Percentiles rank a stretch among this genome's conserved stretches.
Evolutionary conservation across 768 basidiomycete genomes (phyloP).

Genomic region (Udeniomyces megalosporus): DNA sequence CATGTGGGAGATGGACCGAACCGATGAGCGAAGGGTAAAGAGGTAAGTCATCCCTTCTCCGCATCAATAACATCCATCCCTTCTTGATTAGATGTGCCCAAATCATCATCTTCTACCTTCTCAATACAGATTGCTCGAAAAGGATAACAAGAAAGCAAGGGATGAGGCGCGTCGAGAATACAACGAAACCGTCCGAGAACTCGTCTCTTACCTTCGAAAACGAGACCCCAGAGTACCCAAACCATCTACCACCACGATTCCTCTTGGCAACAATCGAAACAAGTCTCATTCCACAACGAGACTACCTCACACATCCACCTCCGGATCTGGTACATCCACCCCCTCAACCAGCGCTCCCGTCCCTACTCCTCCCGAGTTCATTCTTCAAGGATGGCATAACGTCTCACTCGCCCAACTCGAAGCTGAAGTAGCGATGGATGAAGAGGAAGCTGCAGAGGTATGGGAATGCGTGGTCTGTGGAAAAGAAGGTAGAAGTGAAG

Average conservation of each 20-base stretch:
- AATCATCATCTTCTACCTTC: background rate
- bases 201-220: slow-evolving; percentile 12
- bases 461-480: slow-evolving; percentile 81
- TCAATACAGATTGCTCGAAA: slow-evolving; percentile 65
- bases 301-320: background rate
- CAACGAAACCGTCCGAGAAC: slow-evolving; percentile 66
- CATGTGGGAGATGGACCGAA: slow-evolving; percentile 64
- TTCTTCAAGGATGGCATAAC: slow-evolving; percentile 10
- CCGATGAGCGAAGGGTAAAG: slow-evolving; percentile 68
- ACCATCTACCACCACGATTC: background rate
- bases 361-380: slow-evolving; percentile 1
- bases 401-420: background rate
- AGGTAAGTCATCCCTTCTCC: slow-evolving; percentile 36
- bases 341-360: background rate
- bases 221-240: slow-evolving; percentile 14
- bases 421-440: background rate
- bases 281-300: background rate
- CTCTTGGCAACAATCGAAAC: too few relatives aligned
- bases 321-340: background rate
- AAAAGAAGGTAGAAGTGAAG: slow-evolving; percentile 77
- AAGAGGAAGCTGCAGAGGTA: slow-evolving; percentile 16
- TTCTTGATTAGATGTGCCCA: background rate
- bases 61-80: background rate
- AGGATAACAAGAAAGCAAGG: slow-evolving; percentile 81
- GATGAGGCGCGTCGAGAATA: slow-evolving; percentile 80